Conservation (phyloP, 2,329 filamentous ascomycete genomes). For the Alternaria sp. region DNA sequence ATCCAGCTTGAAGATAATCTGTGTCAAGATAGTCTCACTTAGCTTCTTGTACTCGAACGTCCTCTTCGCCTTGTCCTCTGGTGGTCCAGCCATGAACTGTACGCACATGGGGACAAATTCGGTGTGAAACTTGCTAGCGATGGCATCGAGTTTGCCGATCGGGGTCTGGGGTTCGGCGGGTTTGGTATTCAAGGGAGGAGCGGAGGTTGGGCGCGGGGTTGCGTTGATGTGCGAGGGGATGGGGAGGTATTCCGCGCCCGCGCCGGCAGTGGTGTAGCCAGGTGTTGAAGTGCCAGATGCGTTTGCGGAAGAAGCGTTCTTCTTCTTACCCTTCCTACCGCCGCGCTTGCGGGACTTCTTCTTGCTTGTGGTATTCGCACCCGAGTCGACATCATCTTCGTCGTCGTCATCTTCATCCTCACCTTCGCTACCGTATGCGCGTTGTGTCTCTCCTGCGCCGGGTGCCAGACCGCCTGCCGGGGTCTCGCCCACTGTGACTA, state of each 20-base stretch:
- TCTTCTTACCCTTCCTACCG: conserved; percentile 57
- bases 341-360: conserved; percentile 46
- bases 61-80: conserved; percentile 67
- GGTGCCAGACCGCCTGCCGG: conserved; percentile 52
- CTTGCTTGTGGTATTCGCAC: conserved; percentile 40
- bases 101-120: conserved; percentile 72
- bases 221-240: conserved; percentile 47
- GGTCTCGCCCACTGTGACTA: conserved; percentile 65
- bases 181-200: conserved; percentile 42
- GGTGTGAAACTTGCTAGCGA: conserved; percentile 69
- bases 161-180: conserved; percentile 43
- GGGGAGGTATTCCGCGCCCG: conserved; percentile 50
- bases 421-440: conserved; percentile 40
- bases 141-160: conserved; percentile 69
- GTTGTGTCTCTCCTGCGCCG: conserved; percentile 44
- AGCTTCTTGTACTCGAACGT: conserved; percentile 78
- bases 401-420: conserved; percentile 53
- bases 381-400: conserved; percentile 38
- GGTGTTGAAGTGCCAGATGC: conserved; percentile 53
- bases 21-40: conserved; percentile 77
- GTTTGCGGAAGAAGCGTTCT: conserved; percentile 52
- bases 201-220: conserved; percentile 44
- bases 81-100: conserved; percentile 69
- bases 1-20: conserved; percentile 79
- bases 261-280: conserved; percentile 43